Evolutionary conservation across 129 eudicot genomes (phyloP).

Genomic region (Lonicera japonica): DNA sequence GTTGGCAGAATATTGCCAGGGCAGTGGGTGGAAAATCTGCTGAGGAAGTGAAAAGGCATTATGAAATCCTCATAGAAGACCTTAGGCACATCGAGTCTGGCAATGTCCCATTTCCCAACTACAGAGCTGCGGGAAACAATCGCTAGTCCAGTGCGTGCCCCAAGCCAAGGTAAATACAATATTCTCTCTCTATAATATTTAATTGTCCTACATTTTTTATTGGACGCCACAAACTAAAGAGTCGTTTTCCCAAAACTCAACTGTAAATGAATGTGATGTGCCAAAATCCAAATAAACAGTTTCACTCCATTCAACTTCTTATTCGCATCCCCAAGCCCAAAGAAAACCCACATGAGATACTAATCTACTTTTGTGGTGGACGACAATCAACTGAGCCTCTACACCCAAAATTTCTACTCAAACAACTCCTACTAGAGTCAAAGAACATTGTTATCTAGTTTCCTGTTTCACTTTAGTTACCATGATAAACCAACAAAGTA

Average conservation of each 20-base stretch:
- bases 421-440: conserved; percentile 10
- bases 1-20: conserved; percentile 68
- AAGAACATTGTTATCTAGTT: conserved; percentile 9
- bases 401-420: neutral
- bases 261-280: neutral
- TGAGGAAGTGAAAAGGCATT: conserved; percentile 74
- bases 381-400: conserved; percentile 8
- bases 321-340: conserved; percentile 10
- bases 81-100: conserved; percentile 62
- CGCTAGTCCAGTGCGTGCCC: conserved; percentile 13
- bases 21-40: conserved; percentile 68
- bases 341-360: conserved; percentile 16
- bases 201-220: no score
- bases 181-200: no score
- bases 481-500: neutral
- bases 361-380: conserved; percentile 16
- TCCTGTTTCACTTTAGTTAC: conserved; percentile 4
- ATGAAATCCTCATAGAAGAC: conserved; percentile 57
- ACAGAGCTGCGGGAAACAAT: conserved; percentile 15
- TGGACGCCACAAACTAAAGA: no score
- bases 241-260: conserved; percentile 13
- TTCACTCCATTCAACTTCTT: conserved; percentile 16
- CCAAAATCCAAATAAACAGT: no score
- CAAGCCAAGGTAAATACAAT: neutral
- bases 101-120: conserved; percentile 54